Percentiles rank a stretch among this genome's conserved stretches.
phyloP scores from a whole-genome alignment of 2,329 filamentous ascomycete species.

The Diaporthe vaccinii region DNA sequence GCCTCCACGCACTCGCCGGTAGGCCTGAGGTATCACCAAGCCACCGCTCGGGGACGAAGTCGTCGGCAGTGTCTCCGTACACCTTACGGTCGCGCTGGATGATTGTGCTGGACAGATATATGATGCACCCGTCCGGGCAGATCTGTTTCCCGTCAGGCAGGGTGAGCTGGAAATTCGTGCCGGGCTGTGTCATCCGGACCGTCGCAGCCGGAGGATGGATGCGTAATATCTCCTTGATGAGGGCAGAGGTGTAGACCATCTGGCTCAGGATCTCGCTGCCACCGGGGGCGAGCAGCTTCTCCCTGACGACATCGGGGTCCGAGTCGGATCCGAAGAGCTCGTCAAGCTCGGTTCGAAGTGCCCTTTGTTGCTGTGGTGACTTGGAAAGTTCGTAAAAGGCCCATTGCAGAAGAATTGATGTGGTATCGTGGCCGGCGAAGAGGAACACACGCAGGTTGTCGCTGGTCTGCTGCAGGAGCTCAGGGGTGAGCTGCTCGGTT shows the following conservation, averaged over 20 bases:
- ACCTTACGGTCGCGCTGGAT: constrained; percentile 53
- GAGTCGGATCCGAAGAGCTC: constrained; percentile 50
- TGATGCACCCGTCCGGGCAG: constrained; percentile 51
- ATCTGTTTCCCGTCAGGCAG: constrained; percentile 47
- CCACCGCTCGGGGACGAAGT: constrained; percentile 58
- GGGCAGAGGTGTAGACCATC: constrained; percentile 46
- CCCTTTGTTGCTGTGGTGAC: constrained; percentile 47
- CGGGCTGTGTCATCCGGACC: constrained; percentile 47
- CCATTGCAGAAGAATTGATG: constrained; percentile 54
- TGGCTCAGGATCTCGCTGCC: constrained; percentile 50
- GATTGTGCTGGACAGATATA: constrained; percentile 52
- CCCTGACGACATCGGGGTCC: constrained; percentile 46
- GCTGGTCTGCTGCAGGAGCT: constrained; percentile 49
- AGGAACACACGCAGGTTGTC: constrained; percentile 56
- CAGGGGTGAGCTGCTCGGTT: constrained; percentile 45
- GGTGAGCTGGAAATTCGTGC: constrained; percentile 48
- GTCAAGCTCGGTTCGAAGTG: constrained; percentile 53
- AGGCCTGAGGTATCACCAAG: constrained; percentile 46
- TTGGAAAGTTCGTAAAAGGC: constrained; percentile 53
- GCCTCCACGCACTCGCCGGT: constrained; percentile 61
- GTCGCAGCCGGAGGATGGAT: constrained; percentile 47
- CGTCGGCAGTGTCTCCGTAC: constrained; percentile 52
- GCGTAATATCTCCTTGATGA: constrained; percentile 39
- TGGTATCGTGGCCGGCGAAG: constrained; percentile 59
- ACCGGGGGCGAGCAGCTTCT: constrained; percentile 45